A percentile compares a stretch with the other conserved stretches of the same genome.
phyloP scores from a whole-genome alignment of 2,329 filamentous ascomycete genomes.

The Zalaria obscura region DNA sequence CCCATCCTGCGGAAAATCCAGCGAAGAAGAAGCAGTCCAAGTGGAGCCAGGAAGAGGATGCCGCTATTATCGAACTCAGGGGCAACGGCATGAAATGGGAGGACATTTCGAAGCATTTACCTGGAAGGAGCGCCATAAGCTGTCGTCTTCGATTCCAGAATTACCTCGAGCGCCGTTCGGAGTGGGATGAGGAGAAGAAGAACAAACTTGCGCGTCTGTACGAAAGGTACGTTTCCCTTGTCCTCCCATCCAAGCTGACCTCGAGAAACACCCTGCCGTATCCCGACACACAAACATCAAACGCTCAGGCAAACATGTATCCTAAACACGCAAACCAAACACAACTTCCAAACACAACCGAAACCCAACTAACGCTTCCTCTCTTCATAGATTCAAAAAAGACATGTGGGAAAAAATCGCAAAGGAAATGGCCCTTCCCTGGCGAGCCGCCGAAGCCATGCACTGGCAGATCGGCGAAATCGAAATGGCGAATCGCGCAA shows the following conservation, averaged over 20 bases:
- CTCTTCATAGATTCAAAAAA: constrained; percentile 62
- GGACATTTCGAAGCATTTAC: constrained; percentile 83
- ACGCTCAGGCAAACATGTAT: no score
- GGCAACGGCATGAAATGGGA: constrained; percentile 97
- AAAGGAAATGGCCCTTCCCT: constrained; percentile 87
- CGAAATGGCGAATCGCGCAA: constrained; percentile 87
- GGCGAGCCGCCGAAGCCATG: constrained; percentile 93
- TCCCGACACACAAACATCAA: no score
- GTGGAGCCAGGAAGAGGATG: constrained; percentile 87
- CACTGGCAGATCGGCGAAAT: constrained; percentile 91
- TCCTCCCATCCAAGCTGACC: no score
- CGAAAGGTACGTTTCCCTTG: constrained; percentile 55
- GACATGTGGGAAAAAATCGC: constrained; percentile 97
- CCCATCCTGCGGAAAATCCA: constrained; percentile 44
- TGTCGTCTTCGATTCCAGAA: constrained; percentile 95
- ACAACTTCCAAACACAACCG: no score
- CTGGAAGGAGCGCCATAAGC: constrained; percentile 83
- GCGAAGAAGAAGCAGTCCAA: constrained; percentile 95
- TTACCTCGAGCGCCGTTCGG: constrained; percentile 80
- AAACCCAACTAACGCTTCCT: not conserved
- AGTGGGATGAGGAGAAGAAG: constrained; percentile 96
- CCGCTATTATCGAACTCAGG: constrained; percentile 82
- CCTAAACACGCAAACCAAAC: no score
- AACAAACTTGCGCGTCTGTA: constrained; percentile 91
- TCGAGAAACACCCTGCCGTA: no score